phyloP scores from a whole-genome alignment of 106 monocot genomes.

The Gastrodia elata region DNA sequence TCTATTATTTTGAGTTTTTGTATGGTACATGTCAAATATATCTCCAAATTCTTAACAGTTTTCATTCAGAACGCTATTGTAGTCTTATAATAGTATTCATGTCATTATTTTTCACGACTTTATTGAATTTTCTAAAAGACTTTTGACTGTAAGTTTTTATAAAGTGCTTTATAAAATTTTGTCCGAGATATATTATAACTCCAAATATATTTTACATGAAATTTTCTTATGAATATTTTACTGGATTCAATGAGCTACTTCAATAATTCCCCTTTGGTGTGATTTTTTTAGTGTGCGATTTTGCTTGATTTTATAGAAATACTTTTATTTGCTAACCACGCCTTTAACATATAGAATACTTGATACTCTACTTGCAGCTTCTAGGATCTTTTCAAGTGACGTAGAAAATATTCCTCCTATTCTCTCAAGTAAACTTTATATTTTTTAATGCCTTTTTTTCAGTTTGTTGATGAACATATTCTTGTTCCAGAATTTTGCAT shows the following conservation, averaged over 20 bases:
- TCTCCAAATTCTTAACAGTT: no score
- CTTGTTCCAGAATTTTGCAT: conserved; percentile 38
- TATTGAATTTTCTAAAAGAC: no score
- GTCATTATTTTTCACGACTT: no score
- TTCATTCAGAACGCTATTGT: no score
- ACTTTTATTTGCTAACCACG: neutral
- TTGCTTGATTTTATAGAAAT: neutral
- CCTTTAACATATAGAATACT: neutral
- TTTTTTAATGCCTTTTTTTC: neutral
- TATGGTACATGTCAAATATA: no score
- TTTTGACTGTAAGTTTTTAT: no score
- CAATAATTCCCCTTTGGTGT: neutral
- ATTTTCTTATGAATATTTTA: no score
- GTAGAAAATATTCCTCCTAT: neutral
- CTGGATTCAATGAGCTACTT: neutral
- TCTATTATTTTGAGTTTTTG: no score
- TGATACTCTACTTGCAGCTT: neutral
- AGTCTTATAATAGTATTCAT: no score
- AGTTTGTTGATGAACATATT: neutral
- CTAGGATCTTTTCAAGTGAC: neutral
- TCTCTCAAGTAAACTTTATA: neutral
- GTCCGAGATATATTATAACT: no score
- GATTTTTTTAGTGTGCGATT: neutral
- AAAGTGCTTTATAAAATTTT: no score
- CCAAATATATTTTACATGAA: no score